These are phyloP conservation scores for Hamigera avellanea DNA, from an alignment of 495 filamentous ascomycete genomes.

Conservation along the genomic window DNA sequence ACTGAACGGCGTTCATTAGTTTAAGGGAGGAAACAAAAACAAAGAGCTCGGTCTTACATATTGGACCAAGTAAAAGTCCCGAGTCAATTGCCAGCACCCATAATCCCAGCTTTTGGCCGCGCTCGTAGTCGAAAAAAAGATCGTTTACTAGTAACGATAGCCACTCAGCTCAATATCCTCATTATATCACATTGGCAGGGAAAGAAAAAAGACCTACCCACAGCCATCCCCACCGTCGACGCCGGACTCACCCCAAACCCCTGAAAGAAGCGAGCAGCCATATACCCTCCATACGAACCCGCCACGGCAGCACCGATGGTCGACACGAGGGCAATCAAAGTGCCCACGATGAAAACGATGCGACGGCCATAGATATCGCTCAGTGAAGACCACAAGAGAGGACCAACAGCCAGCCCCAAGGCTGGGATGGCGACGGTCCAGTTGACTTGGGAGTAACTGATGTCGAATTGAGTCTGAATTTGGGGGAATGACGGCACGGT, in stretches of 20 bases:
- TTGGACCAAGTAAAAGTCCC: conserved; percentile 43
- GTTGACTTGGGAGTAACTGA: conserved; percentile 42
- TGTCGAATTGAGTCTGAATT: conserved; percentile 37
- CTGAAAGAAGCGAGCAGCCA: conserved; percentile 51
- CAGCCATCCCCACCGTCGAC: conserved; percentile 47
- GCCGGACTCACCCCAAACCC: conserved; percentile 49
- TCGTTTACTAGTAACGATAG: conserved; percentile 22
- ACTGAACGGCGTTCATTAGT: conserved; percentile 16
- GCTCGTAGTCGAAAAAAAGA: conserved; percentile 50
- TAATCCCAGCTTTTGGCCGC: conserved; percentile 48
- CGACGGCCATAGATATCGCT: conserved; percentile 49
- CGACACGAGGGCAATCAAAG: conserved; percentile 38
- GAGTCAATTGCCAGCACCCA: conserved; percentile 51
- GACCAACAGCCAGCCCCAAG: conserved; percentile 45
- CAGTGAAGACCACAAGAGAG: conserved; percentile 46
- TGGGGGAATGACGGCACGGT: conserved; percentile 46
- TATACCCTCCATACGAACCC: conserved; percentile 36
- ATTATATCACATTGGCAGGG: background rate
- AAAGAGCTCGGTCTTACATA: conserved; percentile 11
- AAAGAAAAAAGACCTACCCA: conserved; percentile 8
- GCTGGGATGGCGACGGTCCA: conserved; percentile 55
- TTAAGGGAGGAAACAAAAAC: too few relatives aligned
- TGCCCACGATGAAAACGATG: conserved; percentile 42
- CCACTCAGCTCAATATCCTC: too few relatives aligned
- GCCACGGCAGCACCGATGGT: conserved; percentile 42